Evolutionary conservation across 768 basidiomycete species (phyloP).

Genomic region (Vishniacozyma victoriae): DNA sequence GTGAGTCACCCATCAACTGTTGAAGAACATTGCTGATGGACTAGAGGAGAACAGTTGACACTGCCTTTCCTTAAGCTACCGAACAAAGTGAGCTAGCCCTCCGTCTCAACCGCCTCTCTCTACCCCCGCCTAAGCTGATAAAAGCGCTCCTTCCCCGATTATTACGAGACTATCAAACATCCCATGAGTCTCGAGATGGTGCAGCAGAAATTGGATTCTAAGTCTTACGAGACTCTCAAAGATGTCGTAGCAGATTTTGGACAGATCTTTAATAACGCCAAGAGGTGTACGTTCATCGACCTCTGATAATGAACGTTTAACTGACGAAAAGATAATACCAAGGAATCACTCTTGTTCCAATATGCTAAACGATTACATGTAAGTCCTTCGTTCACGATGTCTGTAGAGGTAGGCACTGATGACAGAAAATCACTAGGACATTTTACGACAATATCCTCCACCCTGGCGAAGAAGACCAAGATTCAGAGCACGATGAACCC

Average conservation of each 20-base stretch:
- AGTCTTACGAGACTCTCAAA: constrained; percentile 30
- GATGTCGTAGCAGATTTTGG: constrained; percentile 38
- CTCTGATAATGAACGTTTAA: background rate
- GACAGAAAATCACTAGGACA: constrained; percentile 33
- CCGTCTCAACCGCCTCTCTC: background rate
- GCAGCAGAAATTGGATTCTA: constrained; percentile 20
- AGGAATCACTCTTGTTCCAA: constrained; percentile 39
- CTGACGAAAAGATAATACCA: constrained; percentile 34
- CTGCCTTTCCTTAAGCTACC: constrained; percentile 39
- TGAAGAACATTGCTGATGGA: background rate
- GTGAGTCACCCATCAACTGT: constrained; percentile 15
- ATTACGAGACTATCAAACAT: constrained; percentile 41
- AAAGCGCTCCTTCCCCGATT: constrained; percentile 37
- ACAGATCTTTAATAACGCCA: constrained; percentile 44
- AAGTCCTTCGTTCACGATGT: constrained; percentile 1
- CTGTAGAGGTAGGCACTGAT: background rate
- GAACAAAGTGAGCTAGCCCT: constrained; percentile 23
- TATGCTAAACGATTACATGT: constrained; percentile 44
- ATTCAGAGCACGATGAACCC: constrained; percentile 22
- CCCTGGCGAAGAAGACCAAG: constrained; percentile 6
- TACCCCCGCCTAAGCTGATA: background rate
- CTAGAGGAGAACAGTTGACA: constrained; percentile 26
- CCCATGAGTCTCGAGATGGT: constrained; percentile 38
- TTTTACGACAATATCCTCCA: constrained; percentile 17
- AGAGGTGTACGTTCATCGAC: constrained; percentile 36